A percentile compares a stretch with the other conserved stretches of the same genome.
Evolutionary conservation across 1,284 basidiomycete species (phyloP).

Genomic region (Crepidotus sp.): DNA sequence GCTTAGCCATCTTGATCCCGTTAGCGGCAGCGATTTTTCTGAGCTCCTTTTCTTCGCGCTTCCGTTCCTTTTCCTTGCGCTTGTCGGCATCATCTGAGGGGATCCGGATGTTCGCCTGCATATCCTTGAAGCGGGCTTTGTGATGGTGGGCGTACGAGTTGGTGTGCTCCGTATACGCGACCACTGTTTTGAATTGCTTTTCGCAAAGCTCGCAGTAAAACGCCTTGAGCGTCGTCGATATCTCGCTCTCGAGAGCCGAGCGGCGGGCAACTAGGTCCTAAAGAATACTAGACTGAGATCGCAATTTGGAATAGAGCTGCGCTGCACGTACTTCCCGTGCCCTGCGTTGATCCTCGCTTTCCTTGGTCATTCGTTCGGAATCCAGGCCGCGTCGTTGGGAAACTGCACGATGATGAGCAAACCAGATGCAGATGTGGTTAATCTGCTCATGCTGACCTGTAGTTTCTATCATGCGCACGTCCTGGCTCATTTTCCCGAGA

Average conservation of each 20-base stretch:
- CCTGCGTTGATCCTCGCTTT: conserved; percentile 65
- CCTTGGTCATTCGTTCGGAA: conserved; percentile 69
- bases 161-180: conserved; percentile 78
- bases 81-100: conserved; percentile 57
- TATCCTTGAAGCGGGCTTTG: conserved; percentile 66
- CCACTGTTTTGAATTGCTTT: conserved; percentile 74
- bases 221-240: conserved; percentile 54
- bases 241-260: conserved; percentile 55
- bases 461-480: conserved; percentile 71
- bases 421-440: background rate
- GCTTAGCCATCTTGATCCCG: conserved; percentile 62
- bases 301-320: background rate
- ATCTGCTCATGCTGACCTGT: conserved; percentile 27
- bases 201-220: conserved; percentile 78
- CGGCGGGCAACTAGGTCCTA: conserved; percentile 63
- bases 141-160: conserved; percentile 80
- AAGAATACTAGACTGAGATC: conserved; percentile 7
- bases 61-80: conserved; percentile 74
- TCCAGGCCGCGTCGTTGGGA: conserved; percentile 69
- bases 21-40: conserved; percentile 70
- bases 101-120: conserved; percentile 59
- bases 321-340: conserved; percentile 49
- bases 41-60: conserved; percentile 72
- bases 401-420: conserved; percentile 28
- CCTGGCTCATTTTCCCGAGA: conserved; percentile 67